phyloP scores from a whole-genome alignment of 306 rosid genomes.

The Vigna reflexopilosa region DNA sequence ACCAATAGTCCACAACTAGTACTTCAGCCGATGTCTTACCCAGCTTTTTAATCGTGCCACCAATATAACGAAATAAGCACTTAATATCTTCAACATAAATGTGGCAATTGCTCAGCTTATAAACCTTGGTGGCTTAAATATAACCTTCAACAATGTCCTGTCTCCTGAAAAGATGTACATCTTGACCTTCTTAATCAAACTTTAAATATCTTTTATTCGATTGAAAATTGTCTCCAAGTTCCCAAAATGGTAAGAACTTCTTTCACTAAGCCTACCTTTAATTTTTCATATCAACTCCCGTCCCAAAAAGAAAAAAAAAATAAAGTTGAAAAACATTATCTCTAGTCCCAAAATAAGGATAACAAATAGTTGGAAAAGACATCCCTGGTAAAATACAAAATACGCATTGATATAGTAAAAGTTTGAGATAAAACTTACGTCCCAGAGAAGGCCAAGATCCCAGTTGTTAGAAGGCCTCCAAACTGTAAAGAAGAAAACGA shows the following conservation, averaged over 20 bases:
- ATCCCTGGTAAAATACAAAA: neutral
- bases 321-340: neutral
- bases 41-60: neutral
- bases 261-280: neutral
- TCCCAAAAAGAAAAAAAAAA: neutral
- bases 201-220: too few species aligned
- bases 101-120: neutral
- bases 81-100: neutral
- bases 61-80: neutral
- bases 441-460: constrained; percentile 89
- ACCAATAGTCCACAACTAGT: neutral
- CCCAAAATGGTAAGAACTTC: neutral
- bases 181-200: neutral
- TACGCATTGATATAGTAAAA: neutral
- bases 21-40: neutral
- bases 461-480: constrained; percentile 90
- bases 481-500: constrained; percentile 57
- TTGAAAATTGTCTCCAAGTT: neutral
- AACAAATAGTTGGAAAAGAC: neutral
- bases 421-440: constrained; percentile 64
- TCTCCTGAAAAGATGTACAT: neutral
- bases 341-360: constrained; percentile 1
- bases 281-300: neutral
- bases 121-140: too few species aligned
- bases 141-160: too few species aligned